Evolutionary conservation across 768 basidiomycete genomes (phyloP), one percentile per base, ranked within the genome.

Genomic region (Psilocybe tampanensis): DNA sequence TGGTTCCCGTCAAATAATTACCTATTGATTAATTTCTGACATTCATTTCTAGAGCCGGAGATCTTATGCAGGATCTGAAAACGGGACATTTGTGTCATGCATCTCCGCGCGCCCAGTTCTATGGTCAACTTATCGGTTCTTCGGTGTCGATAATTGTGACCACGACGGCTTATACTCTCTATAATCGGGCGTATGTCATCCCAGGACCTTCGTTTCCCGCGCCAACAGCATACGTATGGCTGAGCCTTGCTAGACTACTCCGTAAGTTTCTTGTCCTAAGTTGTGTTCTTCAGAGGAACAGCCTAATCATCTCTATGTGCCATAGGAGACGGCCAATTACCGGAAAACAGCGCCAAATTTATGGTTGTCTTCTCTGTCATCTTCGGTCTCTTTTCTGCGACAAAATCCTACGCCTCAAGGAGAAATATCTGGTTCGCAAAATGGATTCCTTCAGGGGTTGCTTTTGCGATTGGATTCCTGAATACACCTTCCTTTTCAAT

Each of bases 61-160:
- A 98, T 68, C 84, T 98, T 8, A 98, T 98, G 96, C 96, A 98
- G 75, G 96, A 98, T 72, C 77, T 98, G 57, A 98, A 98, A 75
- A 97, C 96, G 2, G 96, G 96, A 0, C 93, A 97, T 70, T 76
- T 98, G n/a, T 83, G 93, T 53, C 83, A 81, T 60, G 95, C 95
- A 8, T 95, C 94, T 21, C 96, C 96, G 45, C 80, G 93, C 64
- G 93, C 94, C 2, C 96, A 96, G 67, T 97, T 98, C 70, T 95
- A 88, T 64, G 93, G 94, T 8, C 94, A 98, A 70, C 77, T 98
- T 47, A 88, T 98, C 54, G 96, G 96, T 32, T 94, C 92, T 8
- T 82, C 87, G 1, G 80, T 96, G 5, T 94, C 92, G 8, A 94
- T 98, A 29, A 61, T 97, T 47, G 90, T 98, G 19, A 94, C 95